Evolutionary conservation across 2,329 filamentous ascomycete genomes (phyloP), one percentile per base, ranked within the genome.

Genomic region (Xylariales sp.): DNA sequence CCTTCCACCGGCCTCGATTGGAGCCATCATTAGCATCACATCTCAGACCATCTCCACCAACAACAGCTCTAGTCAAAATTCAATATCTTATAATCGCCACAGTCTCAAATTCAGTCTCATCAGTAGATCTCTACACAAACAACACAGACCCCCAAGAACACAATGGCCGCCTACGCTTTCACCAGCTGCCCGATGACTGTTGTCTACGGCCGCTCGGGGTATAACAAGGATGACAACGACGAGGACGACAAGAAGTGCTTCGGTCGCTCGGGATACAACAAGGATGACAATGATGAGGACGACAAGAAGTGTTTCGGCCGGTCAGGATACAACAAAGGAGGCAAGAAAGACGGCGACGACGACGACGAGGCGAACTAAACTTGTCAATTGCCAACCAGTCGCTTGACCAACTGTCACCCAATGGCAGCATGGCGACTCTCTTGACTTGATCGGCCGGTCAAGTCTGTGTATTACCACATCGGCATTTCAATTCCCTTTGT

Each of bases 91-190:
- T 25, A 19, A 31, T 34, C 29, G 35, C 16, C 12, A 40, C 35
- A 25, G 36, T 25, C 45, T n/a, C n/a, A n/a, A n/a, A n/a, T n/a
- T n/a, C n/a, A n/a, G n/a, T n/a, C n/a, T n/a, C n/a, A n/a, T n/a
- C n/a, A n/a, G n/a, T n/a, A n/a, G n/a, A n/a, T n/a, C n/a, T n/a
- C n/a, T n/a, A n/a, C n/a, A n/a, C n/a, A n/a, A n/a, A n/a, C n/a
- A n/a, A n/a, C n/a, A n/a, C n/a, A n/a, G n/a, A n/a, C n/a, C n/a
- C n/a, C n/a, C n/a, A n/a, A n/a, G n/a, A n/a, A n/a, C n/a, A n/a
- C 53, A 66, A 67, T 66, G 64, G 64, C 63, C 42, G 58, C 49
- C 45, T 56, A 58, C 50, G 43, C 60, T 50, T 53, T 59, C 50
- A 48, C 51, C 39, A 51, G 58, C 51, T 51, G 46, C 50, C 51